Evolutionary conservation across 1,284 basidiomycete species (phyloP), one percentile per base, ranked within the genome.

Genomic region (Boletus semigastroideus): DNA sequence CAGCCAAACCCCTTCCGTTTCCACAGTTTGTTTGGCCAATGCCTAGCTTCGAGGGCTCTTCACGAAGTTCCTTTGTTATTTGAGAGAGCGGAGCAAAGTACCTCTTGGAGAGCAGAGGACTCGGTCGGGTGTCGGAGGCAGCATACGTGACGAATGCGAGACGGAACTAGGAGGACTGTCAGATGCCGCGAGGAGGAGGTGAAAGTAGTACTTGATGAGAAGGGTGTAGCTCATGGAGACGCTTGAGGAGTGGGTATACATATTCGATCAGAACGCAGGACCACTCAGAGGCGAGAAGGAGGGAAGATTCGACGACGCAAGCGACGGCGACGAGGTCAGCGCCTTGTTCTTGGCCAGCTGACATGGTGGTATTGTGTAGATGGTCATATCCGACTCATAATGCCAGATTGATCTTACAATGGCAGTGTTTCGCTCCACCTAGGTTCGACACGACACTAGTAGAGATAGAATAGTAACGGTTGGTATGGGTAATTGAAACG

Each of bases 281-380:
- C 86, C 85, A 89, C 62, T 84, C 79, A 2, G 68, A 57, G 6
- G 75, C 75, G 5, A 90, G 70, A 1, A 74, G 58, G 3, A 82
- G 66, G 9, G 87, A 88, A 3, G 84, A 78, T 50, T 90, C 87
- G 43, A 85, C 72, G 46, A 90, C 77, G 51, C 82, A 77, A 1
- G 76, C 79, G 22, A 89, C 69, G 12, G 81, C 80, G 45, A 80
- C 62, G 47, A 73, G 56, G 28, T 74, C 72, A 13, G 41, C 50
- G 49, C 49, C 55, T 49, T 49, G 31, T 20, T 60, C 64, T 16
- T 45, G 52, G 14, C 20, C 39, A 1, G 52, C 16, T 22, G 66
- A 66, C 64, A 69, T 68, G 50, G 1, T 44, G 45, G 42, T 28
- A 12, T 41, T 38, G 31, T 19, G 34, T 33, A 33, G 42, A 58